These are phyloP conservation scores for Chlorophyllum brunneum DNA, from an alignment of 768 basidiomycete species.

Conservation along the genomic window DNA sequence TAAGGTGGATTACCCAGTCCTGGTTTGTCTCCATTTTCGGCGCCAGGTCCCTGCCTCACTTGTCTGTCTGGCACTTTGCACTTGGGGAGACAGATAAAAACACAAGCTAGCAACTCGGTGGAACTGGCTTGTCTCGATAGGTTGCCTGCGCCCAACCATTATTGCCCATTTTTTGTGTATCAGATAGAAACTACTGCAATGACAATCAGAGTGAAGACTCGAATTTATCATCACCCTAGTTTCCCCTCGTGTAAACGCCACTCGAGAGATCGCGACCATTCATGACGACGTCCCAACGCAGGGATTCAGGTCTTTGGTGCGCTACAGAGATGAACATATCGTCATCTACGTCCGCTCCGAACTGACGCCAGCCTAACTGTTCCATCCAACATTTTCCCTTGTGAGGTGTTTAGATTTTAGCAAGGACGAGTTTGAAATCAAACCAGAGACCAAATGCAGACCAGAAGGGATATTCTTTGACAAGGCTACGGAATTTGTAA, in stretches of 20 bases:
- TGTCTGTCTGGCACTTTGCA: no score
- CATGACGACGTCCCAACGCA: constrained; percentile 53
- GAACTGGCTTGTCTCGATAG: no score
- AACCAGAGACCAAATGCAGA: constrained; percentile 79
- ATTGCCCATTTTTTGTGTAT: no score
- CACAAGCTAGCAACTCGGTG: background rate
- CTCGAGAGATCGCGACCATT: constrained; percentile 51
- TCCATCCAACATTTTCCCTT: constrained; percentile 11
- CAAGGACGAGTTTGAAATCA: constrained; percentile 52
- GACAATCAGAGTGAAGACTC: constrained; percentile 59
- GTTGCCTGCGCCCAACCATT: background rate
- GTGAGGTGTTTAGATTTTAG: constrained; percentile 14
- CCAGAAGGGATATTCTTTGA: constrained; percentile 78
- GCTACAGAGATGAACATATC: constrained; percentile 61
- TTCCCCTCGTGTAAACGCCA: constrained; percentile 17
- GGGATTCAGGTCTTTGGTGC: constrained; percentile 51
- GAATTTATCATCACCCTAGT: constrained; percentile 63
- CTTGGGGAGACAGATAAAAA: no score
- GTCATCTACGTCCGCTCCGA: constrained; percentile 39
- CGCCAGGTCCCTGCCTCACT: background rate
- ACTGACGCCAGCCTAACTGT: constrained; percentile 32
- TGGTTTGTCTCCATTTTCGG: background rate
- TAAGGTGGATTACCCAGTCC: background rate
- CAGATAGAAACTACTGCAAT: constrained; percentile 18
- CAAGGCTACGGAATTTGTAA: constrained; percentile 71